Percentiles rank a stretch among this genome's conserved stretches.
These are phyloP conservation scores for Paxillus rubicundulus DNA, from an alignment of 768 basidiomycete species.

Conservation along the genomic window DNA sequence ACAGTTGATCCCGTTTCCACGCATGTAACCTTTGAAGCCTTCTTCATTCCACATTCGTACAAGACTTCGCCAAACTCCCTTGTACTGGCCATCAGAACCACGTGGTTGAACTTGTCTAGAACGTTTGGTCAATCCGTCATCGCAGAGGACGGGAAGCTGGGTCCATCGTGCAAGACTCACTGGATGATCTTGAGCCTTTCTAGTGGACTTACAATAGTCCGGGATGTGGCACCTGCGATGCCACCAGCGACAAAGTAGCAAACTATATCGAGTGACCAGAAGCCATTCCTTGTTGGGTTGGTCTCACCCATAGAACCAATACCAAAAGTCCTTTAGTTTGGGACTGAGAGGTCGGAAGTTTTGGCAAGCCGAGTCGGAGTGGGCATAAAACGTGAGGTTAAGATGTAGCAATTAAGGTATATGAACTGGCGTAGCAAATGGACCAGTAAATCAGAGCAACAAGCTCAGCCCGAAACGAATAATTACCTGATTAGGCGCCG, in stretches of 20 bases:
- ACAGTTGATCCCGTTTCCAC: conserved; percentile 91
- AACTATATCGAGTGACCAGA: conserved; percentile 30
- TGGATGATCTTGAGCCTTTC: conserved; percentile 96
- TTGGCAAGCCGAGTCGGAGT: conserved; percentile 1
- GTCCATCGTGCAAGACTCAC: conserved; percentile 49
- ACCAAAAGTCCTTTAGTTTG: conserved; percentile 4
- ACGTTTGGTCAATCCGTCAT: conserved; percentile 4
- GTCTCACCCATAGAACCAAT: conserved; percentile 20
- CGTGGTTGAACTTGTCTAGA: conserved; percentile 86
- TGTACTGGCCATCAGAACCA: conserved; percentile 63
- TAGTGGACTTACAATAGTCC: conserved; percentile 90
- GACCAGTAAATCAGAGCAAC: not conserved
- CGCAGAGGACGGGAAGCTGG: no score
- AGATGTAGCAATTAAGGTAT: not conserved
- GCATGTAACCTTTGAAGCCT: conserved; percentile 90
- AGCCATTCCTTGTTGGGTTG: conserved; percentile 27
- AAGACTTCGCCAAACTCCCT: conserved; percentile 81
- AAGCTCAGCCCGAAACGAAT: conserved; percentile 2
- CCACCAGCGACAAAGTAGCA: conserved; percentile 58
- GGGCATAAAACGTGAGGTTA: conserved; percentile 7
- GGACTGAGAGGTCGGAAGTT: conserved; percentile 6
- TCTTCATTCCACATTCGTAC: conserved; percentile 89
- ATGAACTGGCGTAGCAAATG: conserved; percentile 2
- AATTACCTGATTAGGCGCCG: no score
- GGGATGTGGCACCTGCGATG: conserved; percentile 61